A percentile compares a stretch with the other conserved stretches of the same genome.
Conservation (phyloP, 257 asterid genomes). For the Coffea canephora region DNA sequence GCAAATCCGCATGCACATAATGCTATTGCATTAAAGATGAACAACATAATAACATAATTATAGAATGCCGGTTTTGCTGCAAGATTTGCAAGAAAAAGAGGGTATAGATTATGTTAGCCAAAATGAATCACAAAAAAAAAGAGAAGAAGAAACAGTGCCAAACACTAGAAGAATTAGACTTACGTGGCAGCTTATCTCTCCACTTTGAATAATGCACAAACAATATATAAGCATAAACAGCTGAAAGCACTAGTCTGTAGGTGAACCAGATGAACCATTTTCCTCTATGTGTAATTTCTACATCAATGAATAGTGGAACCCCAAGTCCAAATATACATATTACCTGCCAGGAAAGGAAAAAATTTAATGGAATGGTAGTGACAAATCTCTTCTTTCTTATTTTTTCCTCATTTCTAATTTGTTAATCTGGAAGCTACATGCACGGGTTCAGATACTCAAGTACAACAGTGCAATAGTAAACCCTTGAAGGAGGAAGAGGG, state of each 20-base stretch:
- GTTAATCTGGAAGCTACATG: not conserved
- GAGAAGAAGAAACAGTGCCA: not conserved
- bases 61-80: slow-evolving; percentile 90
- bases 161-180: slow-evolving; percentile 27
- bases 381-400: too few species aligned
- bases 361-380: not conserved
- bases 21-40: slow-evolving; percentile 40
- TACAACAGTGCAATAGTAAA: too few species aligned
- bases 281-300: slow-evolving; percentile 52
- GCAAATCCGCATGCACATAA: slow-evolving; percentile 66
- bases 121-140: not conserved
- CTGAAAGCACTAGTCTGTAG: slow-evolving; percentile 56
- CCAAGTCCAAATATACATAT: slow-evolving; percentile 73
- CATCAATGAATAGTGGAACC: slow-evolving; percentile 57
- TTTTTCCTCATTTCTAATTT: not conserved
- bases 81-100: not conserved
- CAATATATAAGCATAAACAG: slow-evolving; percentile 71
- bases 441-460: not conserved
- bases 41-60: slow-evolving; percentile 81
- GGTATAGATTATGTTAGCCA: not conserved
- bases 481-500: too few species aligned
- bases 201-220: slow-evolving; percentile 91
- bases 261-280: slow-evolving; percentile 66
- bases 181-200: slow-evolving; percentile 93
- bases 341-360: slow-evolving; percentile 40